phyloP scores from a whole-genome alignment of 768 basidiomycete genomes.

The Boletus rufocinnamomeus region DNA sequence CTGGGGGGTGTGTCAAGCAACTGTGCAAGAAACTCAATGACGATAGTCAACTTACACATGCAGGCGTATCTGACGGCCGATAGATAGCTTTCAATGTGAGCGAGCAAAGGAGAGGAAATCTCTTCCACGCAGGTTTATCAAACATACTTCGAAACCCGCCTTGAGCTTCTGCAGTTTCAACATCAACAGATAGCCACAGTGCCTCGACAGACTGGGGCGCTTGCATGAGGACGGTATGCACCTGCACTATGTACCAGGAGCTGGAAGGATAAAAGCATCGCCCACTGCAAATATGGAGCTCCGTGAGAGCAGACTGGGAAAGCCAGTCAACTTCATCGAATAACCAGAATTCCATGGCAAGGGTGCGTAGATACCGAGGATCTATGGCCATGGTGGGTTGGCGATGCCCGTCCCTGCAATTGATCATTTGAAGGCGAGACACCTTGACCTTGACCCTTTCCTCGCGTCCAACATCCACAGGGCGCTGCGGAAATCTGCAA shows the following conservation, averaged over 20 bases:
- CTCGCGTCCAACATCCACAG: not conserved
- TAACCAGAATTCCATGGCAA: no score
- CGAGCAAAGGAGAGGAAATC: slow-evolving; percentile 10
- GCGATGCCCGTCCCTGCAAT: no score
- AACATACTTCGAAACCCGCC: not conserved
- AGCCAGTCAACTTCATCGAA: not conserved
- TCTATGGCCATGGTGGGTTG: no score
- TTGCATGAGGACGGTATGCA: not conserved
- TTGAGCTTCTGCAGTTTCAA: not conserved
- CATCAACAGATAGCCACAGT: not conserved
- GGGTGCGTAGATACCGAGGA: no score
- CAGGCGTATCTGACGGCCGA: no score
- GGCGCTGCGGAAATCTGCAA: slow-evolving; percentile 3
- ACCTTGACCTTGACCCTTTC: no score
- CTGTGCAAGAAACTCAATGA: not conserved
- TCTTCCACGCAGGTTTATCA: not conserved
- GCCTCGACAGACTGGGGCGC: slow-evolving; percentile 2
- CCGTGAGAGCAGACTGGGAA: slow-evolving; percentile 1
- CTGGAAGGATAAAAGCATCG: no score
- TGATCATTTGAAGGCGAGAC: no score
- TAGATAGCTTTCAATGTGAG: not conserved
- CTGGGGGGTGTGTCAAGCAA: not conserved
- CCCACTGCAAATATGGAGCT: not conserved
- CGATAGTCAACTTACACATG: not conserved
- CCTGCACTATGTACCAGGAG: no score